Evolutionary conservation across 2,329 filamentous ascomycete genomes (phyloP), one percentile per base, ranked within the genome.

Genomic region (Ophiostoma sp.): DNA sequence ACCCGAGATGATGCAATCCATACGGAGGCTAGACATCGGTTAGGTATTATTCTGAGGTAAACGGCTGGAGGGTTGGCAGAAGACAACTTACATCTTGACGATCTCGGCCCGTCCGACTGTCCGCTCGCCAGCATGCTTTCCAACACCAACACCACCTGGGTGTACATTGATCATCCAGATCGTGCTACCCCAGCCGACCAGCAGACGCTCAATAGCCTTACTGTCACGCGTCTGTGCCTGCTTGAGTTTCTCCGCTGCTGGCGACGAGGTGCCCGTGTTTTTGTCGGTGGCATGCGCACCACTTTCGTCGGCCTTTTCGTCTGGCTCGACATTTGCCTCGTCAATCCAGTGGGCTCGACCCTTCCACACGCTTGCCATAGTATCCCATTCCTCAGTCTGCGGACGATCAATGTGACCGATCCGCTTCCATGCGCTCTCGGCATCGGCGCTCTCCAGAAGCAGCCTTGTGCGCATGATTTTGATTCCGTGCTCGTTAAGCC

Each of bases 1-100:
- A 76, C 95, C 95, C 78, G 95, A 97, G 83, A 99, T 93, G 79
- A 97, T 93, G 83, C 95, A 98, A 82, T 99, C 95, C 80, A 95
- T 96, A 77, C 93, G 91, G 80, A 98, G 87, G 80, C 90, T 94
- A 74, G 3, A 3, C 10, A 8, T 17, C 15, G 6, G 27, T 70
- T 33, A 72, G 70, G 31, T 15, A 3, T 20, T n/a, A 1, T 57
- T 15, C 39, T 13, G 17, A 48, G 15, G 39, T 15, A 10, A 69
- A 52, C 13, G 7, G 17, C 44, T 20, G 44, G 44, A 41, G 36
- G 13, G 31, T 10, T 13, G 7, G 69, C 10, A 48, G 20, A 62
- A 11, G 7, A 23, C 11, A 31, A 66, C 68, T 85, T 79, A 96
- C 92, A 94, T 94, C 80, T 96, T 96, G 73, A 93, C 88, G 77